These are phyloP conservation scores for Tylopilus subfusipes DNA, from an alignment of 768 basidiomycete genomes.

Conservation along the genomic window DNA sequence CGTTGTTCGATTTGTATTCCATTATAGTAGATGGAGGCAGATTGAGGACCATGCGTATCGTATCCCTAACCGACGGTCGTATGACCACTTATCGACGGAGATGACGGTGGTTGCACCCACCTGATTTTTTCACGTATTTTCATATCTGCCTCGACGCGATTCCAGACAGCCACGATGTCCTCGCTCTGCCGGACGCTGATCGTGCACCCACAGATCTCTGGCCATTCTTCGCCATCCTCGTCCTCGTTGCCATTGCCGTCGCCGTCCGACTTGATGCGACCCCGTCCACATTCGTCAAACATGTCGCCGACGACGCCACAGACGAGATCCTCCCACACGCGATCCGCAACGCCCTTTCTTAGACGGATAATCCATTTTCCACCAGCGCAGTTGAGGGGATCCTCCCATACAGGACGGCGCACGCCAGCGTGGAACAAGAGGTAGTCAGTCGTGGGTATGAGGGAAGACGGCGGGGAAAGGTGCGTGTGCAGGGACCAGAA, in stretches of 20 bases:
- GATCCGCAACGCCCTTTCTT: slow-evolving; percentile 85
- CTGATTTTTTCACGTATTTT: slow-evolving; percentile 78
- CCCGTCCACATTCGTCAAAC: slow-evolving; percentile 62
- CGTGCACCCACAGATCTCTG: slow-evolving; percentile 92
- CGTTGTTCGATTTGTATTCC: slow-evolving; percentile 95
- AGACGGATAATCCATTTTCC: slow-evolving; percentile 96
- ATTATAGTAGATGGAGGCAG: slow-evolving; percentile 76
- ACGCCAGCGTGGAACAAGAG: slow-evolving; percentile 86
- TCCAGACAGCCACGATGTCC: slow-evolving; percentile 94
- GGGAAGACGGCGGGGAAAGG: slow-evolving; percentile 76
- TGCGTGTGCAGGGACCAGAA: slow-evolving; percentile 96
- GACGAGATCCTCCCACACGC: slow-evolving; percentile 87
- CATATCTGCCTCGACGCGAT: slow-evolving; percentile 72
- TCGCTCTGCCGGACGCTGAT: slow-evolving; percentile 91
- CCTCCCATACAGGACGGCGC: slow-evolving; percentile 93
- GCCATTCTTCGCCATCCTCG: slow-evolving; percentile 47
- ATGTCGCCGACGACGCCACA: slow-evolving; percentile 87
- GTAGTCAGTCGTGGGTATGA: slow-evolving; percentile 90
- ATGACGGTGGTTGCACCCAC: slow-evolving; percentile 45
- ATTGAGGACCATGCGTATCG: slow-evolving; percentile 69
- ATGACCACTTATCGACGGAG: background rate
- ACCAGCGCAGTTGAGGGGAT: slow-evolving; percentile 80
- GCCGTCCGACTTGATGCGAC: slow-evolving; percentile 26
- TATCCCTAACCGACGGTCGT: slow-evolving; percentile 53
- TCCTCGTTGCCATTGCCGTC: slow-evolving; percentile 36